phyloP scores from a whole-genome alignment of 495 filamentous ascomycete species.

The Podospora australis region DNA sequence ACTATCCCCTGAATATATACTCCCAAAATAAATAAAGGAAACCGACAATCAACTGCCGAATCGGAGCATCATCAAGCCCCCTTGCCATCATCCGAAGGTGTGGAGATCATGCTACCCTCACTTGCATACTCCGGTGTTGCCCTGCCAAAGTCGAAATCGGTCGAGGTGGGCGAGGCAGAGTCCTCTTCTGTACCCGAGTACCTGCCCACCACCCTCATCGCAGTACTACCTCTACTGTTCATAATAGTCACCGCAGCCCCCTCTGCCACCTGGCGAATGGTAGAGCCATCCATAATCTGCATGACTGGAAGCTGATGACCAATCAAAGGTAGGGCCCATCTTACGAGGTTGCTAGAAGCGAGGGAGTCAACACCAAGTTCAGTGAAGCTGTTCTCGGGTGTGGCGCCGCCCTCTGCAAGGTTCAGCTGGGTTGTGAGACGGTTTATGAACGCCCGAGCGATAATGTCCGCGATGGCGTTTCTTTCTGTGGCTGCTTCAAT shows the following conservation, averaged over 20 bases:
- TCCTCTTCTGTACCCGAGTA: too few relatives aligned
- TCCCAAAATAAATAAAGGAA: too few relatives aligned
- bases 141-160: too few relatives aligned
- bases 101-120: too few relatives aligned
- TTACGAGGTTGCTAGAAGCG: conserved; percentile 41
- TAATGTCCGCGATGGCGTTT: conserved; percentile 13
- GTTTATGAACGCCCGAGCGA: conserved; percentile 20
- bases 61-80: too few relatives aligned
- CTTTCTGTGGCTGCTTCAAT: conserved; percentile 13
- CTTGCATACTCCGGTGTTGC: too few relatives aligned
- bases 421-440: conserved; percentile 27
- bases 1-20: too few relatives aligned
- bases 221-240: too few relatives aligned
- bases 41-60: too few relatives aligned
- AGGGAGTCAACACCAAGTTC: conserved; percentile 44
- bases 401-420: conserved; percentile 22
- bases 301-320: conserved; percentile 44
- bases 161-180: too few relatives aligned
- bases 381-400: conserved; percentile 16
- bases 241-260: conserved; percentile 14
- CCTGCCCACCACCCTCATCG: too few relatives aligned
- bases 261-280: conserved; percentile 25
- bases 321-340: conserved; percentile 40
- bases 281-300: conserved; percentile 41
- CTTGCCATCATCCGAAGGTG: too few relatives aligned